These are phyloP conservation scores for Vicia villosa DNA, from an alignment of 306 rosid genomes.

Conservation along the genomic window DNA sequence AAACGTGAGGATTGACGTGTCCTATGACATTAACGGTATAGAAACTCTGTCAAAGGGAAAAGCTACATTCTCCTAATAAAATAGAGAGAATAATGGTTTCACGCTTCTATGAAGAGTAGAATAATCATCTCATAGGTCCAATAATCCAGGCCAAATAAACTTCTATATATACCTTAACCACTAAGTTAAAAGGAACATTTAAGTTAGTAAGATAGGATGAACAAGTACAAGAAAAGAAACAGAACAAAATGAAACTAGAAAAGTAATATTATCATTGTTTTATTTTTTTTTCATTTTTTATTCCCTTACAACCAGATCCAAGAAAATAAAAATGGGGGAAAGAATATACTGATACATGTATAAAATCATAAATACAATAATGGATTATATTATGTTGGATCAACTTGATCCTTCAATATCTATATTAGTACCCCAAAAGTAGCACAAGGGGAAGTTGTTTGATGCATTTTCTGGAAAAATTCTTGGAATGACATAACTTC, in stretches of 20 bases:
- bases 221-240: slow-evolving; percentile 7
- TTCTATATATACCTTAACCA: too few relatives aligned
- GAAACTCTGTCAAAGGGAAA: too few relatives aligned
- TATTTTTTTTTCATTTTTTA: not conserved
- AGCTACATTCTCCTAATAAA: too few relatives aligned
- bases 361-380: slow-evolving; percentile 39
- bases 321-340: slow-evolving; percentile 29
- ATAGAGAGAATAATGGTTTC: too few relatives aligned
- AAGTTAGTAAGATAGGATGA: not conserved
- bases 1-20: too few relatives aligned
- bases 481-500: slow-evolving; percentile 37
- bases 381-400: slow-evolving; percentile 35
- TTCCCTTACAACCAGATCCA: slow-evolving; percentile 14
- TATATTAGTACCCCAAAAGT: slow-evolving; percentile 33
- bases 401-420: slow-evolving; percentile 29
- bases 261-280: not conserved
- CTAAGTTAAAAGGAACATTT: too few relatives aligned
- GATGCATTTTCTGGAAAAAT: slow-evolving; percentile 4
- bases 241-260: slow-evolving; percentile 11
- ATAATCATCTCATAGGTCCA: too few relatives aligned
- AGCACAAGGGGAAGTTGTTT: slow-evolving; percentile 21
- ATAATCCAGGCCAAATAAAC: too few relatives aligned
- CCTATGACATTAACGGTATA: too few relatives aligned
- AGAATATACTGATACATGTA: slow-evolving; percentile 40
- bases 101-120: too few relatives aligned